These are phyloP conservation scores for Viridothelium virens DNA, from an alignment of 495 filamentous ascomycete species.

Conservation along the genomic window DNA sequence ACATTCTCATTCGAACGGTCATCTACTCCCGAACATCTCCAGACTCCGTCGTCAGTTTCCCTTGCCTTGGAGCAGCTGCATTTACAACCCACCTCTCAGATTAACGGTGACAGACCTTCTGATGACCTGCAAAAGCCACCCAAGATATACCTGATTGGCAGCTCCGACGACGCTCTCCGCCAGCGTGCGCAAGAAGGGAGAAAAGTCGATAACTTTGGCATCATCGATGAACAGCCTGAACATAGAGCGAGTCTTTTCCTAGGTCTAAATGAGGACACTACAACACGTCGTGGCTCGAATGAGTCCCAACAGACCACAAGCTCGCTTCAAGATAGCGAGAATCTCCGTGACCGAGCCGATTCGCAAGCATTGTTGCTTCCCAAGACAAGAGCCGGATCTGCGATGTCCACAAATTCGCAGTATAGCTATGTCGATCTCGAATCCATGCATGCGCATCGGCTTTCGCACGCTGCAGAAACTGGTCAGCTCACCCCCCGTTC, in stretches of 20 bases:
- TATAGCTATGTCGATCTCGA: constrained; percentile 28
- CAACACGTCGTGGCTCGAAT: background rate
- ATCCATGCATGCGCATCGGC: constrained; percentile 36
- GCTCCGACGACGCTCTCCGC: background rate
- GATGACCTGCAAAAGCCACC: background rate
- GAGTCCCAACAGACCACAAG: background rate
- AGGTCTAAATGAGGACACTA: background rate
- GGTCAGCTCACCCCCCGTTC: constrained; percentile 40
- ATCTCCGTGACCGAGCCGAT: background rate
- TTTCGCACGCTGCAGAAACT: constrained; percentile 42
- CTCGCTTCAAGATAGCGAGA: background rate
- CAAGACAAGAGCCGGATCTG: background rate
- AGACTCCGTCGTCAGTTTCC: background rate
- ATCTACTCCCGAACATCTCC: background rate
- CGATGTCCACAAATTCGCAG: background rate
- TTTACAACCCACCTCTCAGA: background rate
- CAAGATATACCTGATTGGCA: background rate
- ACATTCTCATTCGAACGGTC: constrained; percentile 1
- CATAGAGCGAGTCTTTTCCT: background rate
- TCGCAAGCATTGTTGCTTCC: background rate
- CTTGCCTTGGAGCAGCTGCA: background rate
- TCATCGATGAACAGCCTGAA: background rate
- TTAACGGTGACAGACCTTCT: background rate
- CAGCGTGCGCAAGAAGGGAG: background rate
- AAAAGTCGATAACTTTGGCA: background rate